Evolutionary conservation across 1,284 basidiomycete species (phyloP).

Genomic region (Cerrena zonata): DNA sequence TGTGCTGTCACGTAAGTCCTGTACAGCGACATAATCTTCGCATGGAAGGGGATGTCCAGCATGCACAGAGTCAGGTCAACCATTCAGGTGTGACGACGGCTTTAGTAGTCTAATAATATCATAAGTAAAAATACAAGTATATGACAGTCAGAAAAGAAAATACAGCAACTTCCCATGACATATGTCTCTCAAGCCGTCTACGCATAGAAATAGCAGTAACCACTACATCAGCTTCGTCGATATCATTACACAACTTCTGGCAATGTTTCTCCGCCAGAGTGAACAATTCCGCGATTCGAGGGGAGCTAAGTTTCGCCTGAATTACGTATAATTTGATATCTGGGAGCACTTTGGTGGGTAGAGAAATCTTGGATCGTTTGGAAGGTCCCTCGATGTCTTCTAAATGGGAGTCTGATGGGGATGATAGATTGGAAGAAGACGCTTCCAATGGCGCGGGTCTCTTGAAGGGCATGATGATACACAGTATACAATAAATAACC

Average conservation of each 20-base stretch:
- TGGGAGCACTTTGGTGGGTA: conserved; percentile 17
- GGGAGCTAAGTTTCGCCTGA: conserved; percentile 50
- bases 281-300: conserved; percentile 41
- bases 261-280: conserved; percentile 39
- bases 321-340: conserved; percentile 47
- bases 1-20: conserved; percentile 43
- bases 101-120: conserved; percentile 52
- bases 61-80: conserved; percentile 52
- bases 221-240: conserved; percentile 56
- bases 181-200: conserved; percentile 61
- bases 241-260: conserved; percentile 33
- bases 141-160: conserved; percentile 27
- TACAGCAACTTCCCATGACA: conserved; percentile 59
- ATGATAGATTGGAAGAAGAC: conserved; percentile 16
- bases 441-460: conserved; percentile 16
- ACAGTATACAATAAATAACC: background rate
- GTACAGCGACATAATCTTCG: conserved; percentile 48
- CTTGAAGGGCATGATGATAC: conserved; percentile 25
- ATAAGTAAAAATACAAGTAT: no score
- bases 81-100: conserved; percentile 63
- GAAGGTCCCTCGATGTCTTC: conserved; percentile 2
- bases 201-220: conserved; percentile 61
- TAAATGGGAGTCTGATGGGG: conserved; percentile 3
- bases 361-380: conserved; percentile 13
- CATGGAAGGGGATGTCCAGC: conserved; percentile 42